A percentile compares a stretch with the other conserved stretches of the same genome.
Conservation (phyloP, 2,329 filamentous ascomycete genomes). For the Fusarium avenaceum region DNA sequence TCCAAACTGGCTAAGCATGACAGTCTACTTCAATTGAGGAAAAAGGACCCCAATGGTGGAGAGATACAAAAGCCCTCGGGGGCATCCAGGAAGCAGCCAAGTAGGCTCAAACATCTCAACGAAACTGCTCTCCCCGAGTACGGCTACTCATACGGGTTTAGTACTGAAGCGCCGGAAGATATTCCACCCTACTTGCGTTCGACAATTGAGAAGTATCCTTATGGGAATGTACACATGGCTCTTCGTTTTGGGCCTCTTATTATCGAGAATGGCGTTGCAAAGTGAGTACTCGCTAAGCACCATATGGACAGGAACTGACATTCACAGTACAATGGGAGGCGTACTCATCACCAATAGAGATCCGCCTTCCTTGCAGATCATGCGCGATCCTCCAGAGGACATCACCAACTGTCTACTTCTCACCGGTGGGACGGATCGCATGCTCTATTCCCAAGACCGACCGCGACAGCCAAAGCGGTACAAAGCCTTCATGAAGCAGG, state of each 20-base stretch:
- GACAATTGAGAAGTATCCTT: constrained; percentile 50
- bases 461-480: constrained; percentile 50
- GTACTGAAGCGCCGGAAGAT: constrained; percentile 27
- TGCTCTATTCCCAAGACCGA: constrained; percentile 35
- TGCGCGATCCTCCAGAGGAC: constrained; percentile 23
- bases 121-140: constrained; percentile 36
- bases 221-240: constrained; percentile 55
- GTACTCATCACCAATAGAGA: constrained; percentile 47
- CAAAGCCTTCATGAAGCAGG: constrained; percentile 57
- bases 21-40: constrained; percentile 24
- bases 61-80: background rate
- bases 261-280: constrained; percentile 56
- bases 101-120: constrained; percentile 20
- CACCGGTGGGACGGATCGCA: constrained; percentile 34
- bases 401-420: constrained; percentile 43
- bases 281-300: constrained; percentile 46
- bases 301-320: background rate
- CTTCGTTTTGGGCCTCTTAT: constrained; percentile 55
- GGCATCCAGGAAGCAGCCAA: background rate
- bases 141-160: constrained; percentile 36
- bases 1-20: constrained; percentile 12
- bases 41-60: constrained; percentile 1
- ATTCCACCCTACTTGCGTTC: constrained; percentile 50
- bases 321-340: constrained; percentile 38
- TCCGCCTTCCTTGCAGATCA: constrained; percentile 41